Percentiles rank a stretch among this genome's conserved stretches.
These are phyloP conservation scores for Cicer chorassanicum DNA, from an alignment of 306 rosid species.

Conservation along the genomic window DNA sequence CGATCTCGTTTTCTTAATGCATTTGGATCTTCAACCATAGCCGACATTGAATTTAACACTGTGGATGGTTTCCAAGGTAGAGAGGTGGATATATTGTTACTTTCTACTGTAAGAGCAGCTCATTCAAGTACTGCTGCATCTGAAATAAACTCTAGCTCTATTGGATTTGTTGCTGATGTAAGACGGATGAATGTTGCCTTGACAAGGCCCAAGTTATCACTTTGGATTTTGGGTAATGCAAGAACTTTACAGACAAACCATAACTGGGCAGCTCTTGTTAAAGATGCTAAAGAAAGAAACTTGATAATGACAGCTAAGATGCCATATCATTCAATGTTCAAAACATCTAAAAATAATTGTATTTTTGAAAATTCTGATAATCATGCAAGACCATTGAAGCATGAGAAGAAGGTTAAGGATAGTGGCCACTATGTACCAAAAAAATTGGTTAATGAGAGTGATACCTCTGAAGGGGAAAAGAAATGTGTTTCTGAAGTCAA, in stretches of 20 bases:
- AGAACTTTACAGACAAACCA: conserved; percentile 80
- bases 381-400: conserved; percentile 45
- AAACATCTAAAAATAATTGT: conserved; percentile 48
- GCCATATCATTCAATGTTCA: conserved; percentile 71
- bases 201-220: conserved; percentile 90
- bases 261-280: conserved; percentile 87
- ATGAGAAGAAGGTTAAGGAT: conserved; percentile 53
- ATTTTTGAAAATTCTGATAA: conserved; percentile 47
- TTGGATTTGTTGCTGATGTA: conserved; percentile 97
- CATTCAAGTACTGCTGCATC: conserved; percentile 50
- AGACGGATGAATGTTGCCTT: conserved; percentile 99
- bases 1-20: conserved; percentile 76
- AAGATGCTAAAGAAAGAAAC: conserved; percentile 84
- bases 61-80: conserved; percentile 99
- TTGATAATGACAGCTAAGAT: conserved; percentile 56
- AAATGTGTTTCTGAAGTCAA: conserved; percentile 45
- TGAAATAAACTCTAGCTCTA: conserved; percentile 60
- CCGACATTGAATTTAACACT: conserved; percentile 80
- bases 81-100: conserved; percentile 89
- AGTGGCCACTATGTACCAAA: conserved; percentile 42
- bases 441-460: conserved; percentile 42
- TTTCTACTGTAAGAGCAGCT: conserved; percentile 94
- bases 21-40: conserved; percentile 73
- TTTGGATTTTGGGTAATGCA: conserved; percentile 92
- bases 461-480: conserved; percentile 51